These are phyloP conservation scores for Salix caprea DNA, from an alignment of 345 rosid genomes.

Conservation along the genomic window DNA sequence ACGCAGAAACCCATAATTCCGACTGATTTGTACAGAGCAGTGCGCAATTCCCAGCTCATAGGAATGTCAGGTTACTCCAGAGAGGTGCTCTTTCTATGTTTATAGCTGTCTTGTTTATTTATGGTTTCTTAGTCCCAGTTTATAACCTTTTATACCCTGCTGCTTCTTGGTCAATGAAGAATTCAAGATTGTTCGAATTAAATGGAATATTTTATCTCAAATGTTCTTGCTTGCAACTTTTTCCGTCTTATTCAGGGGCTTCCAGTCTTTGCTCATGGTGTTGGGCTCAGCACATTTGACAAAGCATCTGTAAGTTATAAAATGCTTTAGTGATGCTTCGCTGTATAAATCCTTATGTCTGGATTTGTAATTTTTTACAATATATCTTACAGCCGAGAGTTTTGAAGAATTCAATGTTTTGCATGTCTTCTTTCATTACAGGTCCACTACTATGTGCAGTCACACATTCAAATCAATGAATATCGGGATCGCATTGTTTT, in stretches of 20 bases:
- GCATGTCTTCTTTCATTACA: constrained; percentile 23
- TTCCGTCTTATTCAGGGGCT: constrained; percentile 56
- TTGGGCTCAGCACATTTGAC: constrained; percentile 81
- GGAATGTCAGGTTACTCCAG: constrained; percentile 93
- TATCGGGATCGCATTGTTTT: constrained; percentile 76
- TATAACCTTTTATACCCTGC: not conserved
- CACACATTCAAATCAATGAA: constrained; percentile 96
- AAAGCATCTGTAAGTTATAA: constrained; percentile 76
- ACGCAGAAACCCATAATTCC: constrained; percentile 85
- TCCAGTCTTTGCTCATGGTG: constrained; percentile 80
- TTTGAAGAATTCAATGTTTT: not conserved
- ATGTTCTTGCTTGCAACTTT: constrained; percentile 11
- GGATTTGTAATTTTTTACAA: not conserved
- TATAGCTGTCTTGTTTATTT: not conserved
- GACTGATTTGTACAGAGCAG: constrained; percentile 55
- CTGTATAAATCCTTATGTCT: not conserved
- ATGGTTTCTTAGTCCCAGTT: not conserved
- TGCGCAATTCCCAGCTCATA: constrained; percentile 85
- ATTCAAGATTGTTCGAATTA: not conserved
- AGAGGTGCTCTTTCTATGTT: constrained; percentile 55
- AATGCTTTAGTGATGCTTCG: not conserved
- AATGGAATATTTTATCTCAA: not conserved
- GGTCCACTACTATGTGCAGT: constrained; percentile 88
- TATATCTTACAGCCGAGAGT: not conserved
- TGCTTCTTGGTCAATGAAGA: not conserved